phyloP scores from a whole-genome alignment of 805 yeast genomes.

The Spathaspora hagerdaliae region DNA sequence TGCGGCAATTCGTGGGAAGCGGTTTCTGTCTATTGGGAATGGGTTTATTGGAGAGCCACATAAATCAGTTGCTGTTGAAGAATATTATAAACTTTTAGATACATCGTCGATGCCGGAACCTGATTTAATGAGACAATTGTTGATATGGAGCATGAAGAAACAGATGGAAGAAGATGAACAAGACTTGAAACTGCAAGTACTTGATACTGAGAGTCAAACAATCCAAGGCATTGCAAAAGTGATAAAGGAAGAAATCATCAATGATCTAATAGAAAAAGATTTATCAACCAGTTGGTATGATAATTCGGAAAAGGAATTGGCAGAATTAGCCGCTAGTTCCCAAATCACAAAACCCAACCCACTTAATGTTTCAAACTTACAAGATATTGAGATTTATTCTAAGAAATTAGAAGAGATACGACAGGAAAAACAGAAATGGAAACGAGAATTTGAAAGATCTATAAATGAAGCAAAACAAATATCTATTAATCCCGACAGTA shows the following conservation, averaged over 20 bases:
- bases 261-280: conserved; percentile 56
- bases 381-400: conserved; percentile 44
- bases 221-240: conserved; percentile 46
- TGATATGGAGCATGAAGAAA: conserved; percentile 65
- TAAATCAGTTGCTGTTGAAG: conserved; percentile 48
- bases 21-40: conserved; percentile 71
- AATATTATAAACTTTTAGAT: conserved; percentile 62
- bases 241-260: conserved; percentile 58
- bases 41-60: conserved; percentile 70
- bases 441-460: conserved; percentile 19
- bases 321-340: conserved; percentile 8
- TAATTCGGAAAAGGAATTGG: conserved; percentile 22
- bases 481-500: conserved; percentile 3
- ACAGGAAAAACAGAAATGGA: conserved; percentile 49
- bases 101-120: conserved; percentile 62
- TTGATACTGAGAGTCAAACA: conserved; percentile 11
- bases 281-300: conserved; percentile 70
- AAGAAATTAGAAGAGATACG: conserved; percentile 40
- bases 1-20: conserved; percentile 60
- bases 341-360: conserved; percentile 50
- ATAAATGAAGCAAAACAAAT: conserved; percentile 14
- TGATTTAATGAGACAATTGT: conserved; percentile 63
- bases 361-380: conserved; percentile 50
- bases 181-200: conserved; percentile 8
- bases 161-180: conserved; percentile 31